Percentiles rank a stretch among this genome's conserved stretches.
These are phyloP conservation scores for Aspergillus felis DNA, from an alignment of 2,329 filamentous ascomycete genomes.

Conservation along the genomic window DNA sequence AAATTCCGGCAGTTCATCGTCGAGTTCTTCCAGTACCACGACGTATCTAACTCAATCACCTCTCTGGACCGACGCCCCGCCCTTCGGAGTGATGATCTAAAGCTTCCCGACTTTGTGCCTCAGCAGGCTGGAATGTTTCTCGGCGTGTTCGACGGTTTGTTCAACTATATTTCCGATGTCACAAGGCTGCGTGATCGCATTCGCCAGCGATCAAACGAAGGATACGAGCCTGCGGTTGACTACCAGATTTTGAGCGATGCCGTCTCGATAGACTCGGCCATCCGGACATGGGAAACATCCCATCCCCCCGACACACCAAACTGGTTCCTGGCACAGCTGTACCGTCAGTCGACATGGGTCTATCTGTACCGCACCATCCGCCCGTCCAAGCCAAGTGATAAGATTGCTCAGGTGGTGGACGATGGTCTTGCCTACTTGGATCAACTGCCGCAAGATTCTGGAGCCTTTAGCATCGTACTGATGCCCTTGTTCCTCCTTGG, in stretches of 20 bases:
- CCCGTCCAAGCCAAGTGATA: slow-evolving; percentile 52
- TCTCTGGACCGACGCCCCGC: slow-evolving; percentile 51
- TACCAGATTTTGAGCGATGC: slow-evolving; percentile 70
- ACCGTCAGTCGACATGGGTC: slow-evolving; percentile 61
- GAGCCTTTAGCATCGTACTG: slow-evolving; percentile 56
- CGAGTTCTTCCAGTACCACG: slow-evolving; percentile 82
- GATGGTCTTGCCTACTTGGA: slow-evolving; percentile 56
- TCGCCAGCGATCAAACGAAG: slow-evolving; percentile 60
- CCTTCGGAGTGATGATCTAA: slow-evolving; percentile 51
- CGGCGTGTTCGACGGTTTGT: slow-evolving; percentile 77
- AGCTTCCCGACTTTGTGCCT: slow-evolving; percentile 52
- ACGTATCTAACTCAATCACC: slow-evolving; percentile 57
- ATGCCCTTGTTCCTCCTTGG: slow-evolving; percentile 61
- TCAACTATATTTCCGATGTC: slow-evolving; percentile 73
- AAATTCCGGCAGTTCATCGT: slow-evolving; percentile 69
- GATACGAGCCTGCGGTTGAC: slow-evolving; percentile 66
- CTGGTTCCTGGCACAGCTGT: slow-evolving; percentile 56
- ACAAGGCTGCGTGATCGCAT: slow-evolving; percentile 72
- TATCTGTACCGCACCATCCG: slow-evolving; percentile 61
- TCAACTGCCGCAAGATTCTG: slow-evolving; percentile 51
- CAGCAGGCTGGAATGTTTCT: slow-evolving; percentile 61
- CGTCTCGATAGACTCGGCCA: slow-evolving; percentile 69
- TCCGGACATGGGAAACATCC: slow-evolving; percentile 69
- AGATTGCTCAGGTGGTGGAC: slow-evolving; percentile 56
- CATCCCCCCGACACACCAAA: slow-evolving; percentile 51